A percentile compares a stretch with the other conserved stretches of the same genome.
phyloP scores from a whole-genome alignment of 345 rosid species.

The Eucalyptus albens region DNA sequence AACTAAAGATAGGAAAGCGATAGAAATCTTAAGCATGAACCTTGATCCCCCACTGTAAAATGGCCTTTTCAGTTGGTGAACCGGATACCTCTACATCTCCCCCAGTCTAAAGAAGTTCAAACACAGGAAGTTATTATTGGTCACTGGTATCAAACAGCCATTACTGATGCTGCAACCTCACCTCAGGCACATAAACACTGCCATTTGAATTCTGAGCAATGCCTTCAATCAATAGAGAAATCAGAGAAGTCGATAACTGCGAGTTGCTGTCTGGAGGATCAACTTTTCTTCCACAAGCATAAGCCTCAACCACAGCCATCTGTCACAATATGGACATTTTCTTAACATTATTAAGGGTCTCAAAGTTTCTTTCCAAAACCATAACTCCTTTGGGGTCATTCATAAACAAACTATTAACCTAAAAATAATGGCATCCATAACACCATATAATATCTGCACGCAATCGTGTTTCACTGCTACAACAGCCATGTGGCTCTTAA shows the following conservation, averaged over 20 bases:
- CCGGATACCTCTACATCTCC: too few species aligned
- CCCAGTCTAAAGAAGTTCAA: too few species aligned
- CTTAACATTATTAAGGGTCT: not conserved
- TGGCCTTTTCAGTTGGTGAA: too few species aligned
- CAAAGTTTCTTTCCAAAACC: not conserved
- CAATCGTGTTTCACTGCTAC: too few species aligned
- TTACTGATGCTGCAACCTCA: not conserved
- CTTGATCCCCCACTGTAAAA: too few species aligned
- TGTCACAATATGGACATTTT: not conserved
- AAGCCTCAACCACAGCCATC: conserved; percentile 93
- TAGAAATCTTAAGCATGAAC: too few species aligned
- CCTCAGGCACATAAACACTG: conserved; percentile 66
- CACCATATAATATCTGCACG: too few species aligned
- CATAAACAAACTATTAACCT: conserved; percentile 27
- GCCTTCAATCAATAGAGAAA: conserved; percentile 52
- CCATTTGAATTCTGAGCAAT: conserved; percentile 82
- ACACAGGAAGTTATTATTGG: too few species aligned
- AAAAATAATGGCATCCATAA: not conserved
- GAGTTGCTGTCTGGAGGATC: conserved; percentile 38
- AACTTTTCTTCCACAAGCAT: conserved; percentile 45
- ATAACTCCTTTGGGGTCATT: not conserved
- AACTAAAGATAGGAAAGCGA: too few species aligned
- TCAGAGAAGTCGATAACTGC: conserved; percentile 26
- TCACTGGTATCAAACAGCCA: too few species aligned
- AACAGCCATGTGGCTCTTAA: too few species aligned